phyloP scores from a whole-genome alignment of 2,329 filamentous ascomycete species.

The Alternaria rosae region DNA sequence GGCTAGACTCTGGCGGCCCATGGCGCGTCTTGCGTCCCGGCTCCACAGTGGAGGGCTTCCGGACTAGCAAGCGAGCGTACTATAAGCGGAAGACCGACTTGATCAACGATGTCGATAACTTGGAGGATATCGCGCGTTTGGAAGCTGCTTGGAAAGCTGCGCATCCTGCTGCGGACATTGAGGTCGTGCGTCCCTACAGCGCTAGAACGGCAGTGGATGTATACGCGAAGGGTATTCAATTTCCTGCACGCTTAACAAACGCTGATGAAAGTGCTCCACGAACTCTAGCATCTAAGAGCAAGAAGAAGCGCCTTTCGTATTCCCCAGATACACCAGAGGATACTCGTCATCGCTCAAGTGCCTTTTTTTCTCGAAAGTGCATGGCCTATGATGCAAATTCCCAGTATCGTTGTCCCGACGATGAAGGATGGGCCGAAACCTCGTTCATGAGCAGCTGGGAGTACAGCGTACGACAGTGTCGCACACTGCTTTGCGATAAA shows the following conservation, averaged over 20 bases:
- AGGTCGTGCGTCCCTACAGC: background rate
- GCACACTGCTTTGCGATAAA: constrained; percentile 11
- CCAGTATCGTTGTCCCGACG: constrained; percentile 11
- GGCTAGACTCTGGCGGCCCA: constrained; percentile 15
- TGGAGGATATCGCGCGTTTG: constrained; percentile 3
- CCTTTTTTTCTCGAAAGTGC: background rate
- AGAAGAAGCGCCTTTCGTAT: constrained; percentile 3
- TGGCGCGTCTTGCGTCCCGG: constrained; percentile 10
- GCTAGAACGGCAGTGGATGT: background rate
- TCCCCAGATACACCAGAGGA: constrained; percentile 15
- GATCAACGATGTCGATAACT: constrained; percentile 5
- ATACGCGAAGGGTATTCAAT: constrained; percentile 1
- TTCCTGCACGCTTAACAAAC: background rate
- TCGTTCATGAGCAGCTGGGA: constrained; percentile 9
- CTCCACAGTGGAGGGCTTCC: background rate
- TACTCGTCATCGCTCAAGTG: constrained; percentile 9
- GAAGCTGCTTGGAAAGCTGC: constrained; percentile 9
- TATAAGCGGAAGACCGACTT: constrained; percentile 8
- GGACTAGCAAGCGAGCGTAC: constrained; percentile 2
- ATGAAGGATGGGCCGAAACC: constrained; percentile 19
- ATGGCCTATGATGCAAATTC: constrained; percentile 13
- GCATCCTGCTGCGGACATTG: constrained; percentile 1
- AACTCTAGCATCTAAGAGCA: too few relatives aligned
- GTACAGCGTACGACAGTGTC: constrained; percentile 21
- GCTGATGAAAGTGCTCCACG: background rate